phyloP scores from a whole-genome alignment of 805 yeast genomes.

The Nadsonia fulvescens region DNA sequence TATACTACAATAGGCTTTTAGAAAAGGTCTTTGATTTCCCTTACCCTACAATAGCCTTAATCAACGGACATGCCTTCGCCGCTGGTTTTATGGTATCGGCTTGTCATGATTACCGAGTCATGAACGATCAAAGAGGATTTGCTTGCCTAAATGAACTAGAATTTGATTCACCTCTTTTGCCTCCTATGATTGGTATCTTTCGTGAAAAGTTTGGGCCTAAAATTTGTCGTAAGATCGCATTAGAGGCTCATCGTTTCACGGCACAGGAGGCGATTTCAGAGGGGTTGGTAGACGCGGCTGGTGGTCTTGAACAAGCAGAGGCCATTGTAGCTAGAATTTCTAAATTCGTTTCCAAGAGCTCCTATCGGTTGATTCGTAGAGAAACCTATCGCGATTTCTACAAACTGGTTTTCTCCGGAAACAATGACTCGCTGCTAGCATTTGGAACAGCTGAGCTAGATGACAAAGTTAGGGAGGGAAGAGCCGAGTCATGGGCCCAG shows the following conservation, averaged over 20 bases:
- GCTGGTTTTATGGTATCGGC: constrained; percentile 23
- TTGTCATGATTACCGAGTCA: constrained; percentile 22
- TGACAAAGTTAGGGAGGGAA: too few relatives aligned
- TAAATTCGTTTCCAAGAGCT: constrained; percentile 3
- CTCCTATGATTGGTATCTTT: constrained; percentile 21
- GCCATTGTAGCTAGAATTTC: constrained; percentile 12
- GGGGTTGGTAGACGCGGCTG: constrained; percentile 18
- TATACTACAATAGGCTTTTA: constrained; percentile 17
- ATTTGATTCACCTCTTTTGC: constrained; percentile 21
- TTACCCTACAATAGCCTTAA: constrained; percentile 22
- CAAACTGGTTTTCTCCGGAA: too few relatives aligned
- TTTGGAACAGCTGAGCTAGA: too few relatives aligned
- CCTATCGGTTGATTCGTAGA: too few relatives aligned
- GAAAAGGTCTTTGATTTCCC: constrained; percentile 20
- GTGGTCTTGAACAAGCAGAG: constrained; percentile 18
- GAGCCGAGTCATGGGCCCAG: too few relatives aligned
- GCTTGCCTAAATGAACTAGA: constrained; percentile 23
- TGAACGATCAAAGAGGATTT: constrained; percentile 22
- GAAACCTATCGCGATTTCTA: too few relatives aligned
- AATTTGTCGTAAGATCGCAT: constrained; percentile 15
- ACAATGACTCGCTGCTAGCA: too few relatives aligned
- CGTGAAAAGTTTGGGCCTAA: constrained; percentile 15
- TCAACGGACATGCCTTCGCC: constrained; percentile 25
- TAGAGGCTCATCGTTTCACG: constrained; percentile 20
- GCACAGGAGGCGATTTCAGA: constrained; percentile 14